Percentiles rank a stretch among this genome's conserved stretches.
These are phyloP conservation scores for Schwanniomyces sp. DNA, from an alignment of 805 yeast species.

Conservation along the genomic window DNA sequence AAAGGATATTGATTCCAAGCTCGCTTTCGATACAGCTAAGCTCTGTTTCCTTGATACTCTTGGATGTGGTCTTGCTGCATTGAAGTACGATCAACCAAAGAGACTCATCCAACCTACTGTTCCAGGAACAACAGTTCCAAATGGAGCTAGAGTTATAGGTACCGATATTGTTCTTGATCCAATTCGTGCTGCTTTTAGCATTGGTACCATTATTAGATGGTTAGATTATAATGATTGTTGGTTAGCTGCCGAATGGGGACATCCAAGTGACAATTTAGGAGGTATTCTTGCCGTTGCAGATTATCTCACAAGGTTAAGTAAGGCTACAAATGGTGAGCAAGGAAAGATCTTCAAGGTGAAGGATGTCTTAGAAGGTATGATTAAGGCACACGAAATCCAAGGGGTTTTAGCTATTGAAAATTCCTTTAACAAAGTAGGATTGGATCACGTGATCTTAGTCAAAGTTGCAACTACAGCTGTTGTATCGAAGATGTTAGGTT, in stretches of 20 bases:
- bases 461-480: conserved; percentile 64
- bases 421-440: conserved; percentile 58
- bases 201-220: conserved; percentile 61
- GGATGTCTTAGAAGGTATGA: conserved; percentile 56
- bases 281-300: conserved; percentile 61
- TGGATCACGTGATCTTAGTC: conserved; percentile 59
- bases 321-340: conserved; percentile 33
- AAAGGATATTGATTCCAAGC: conserved; percentile 41
- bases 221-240: conserved; percentile 64
- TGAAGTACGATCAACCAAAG: conserved; percentile 50
- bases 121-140: conserved; percentile 54
- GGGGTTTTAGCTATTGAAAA: conserved; percentile 59
- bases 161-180: conserved; percentile 54
- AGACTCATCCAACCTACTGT: conserved; percentile 55
- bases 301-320: conserved; percentile 47
- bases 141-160: conserved; percentile 57
- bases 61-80: conserved; percentile 62
- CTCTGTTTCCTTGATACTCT: conserved; percentile 56
- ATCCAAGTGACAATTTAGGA: conserved; percentile 62
- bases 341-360: conserved; percentile 46
- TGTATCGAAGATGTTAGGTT: conserved; percentile 54
- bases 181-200: conserved; percentile 56
- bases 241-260: conserved; percentile 74
- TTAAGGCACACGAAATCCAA: conserved; percentile 64
- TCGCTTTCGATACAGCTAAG: conserved; percentile 55